Percentiles rank a stretch among this genome's conserved stretches.
Evolutionary conservation across 164 flowering plant species (phyloP).

Genomic region (Protea cynaroides): DNA sequence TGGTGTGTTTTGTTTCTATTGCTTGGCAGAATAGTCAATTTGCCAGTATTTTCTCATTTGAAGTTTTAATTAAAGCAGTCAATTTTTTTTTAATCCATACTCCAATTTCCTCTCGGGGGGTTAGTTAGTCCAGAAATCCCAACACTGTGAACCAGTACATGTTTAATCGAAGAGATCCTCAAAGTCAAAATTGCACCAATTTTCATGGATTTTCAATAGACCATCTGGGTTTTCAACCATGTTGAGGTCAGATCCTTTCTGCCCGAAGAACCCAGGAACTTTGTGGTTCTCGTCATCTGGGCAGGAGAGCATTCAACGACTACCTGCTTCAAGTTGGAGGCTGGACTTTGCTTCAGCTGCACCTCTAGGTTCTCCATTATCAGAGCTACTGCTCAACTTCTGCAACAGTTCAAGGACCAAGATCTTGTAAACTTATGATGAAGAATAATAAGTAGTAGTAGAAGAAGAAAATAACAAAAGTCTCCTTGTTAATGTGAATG

Average conservation of each 20-base stretch:
- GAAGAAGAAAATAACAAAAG: too few relatives aligned
- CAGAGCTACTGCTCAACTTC: slow-evolving; percentile 30
- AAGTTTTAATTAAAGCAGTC: too few relatives aligned
- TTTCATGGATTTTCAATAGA: slow-evolving; percentile 25
- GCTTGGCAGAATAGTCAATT: too few relatives aligned
- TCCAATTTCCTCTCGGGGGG: too few relatives aligned
- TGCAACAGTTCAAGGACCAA: slow-evolving; percentile 30
- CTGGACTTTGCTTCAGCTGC: slow-evolving; percentile 18
- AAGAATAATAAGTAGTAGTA: neutral
- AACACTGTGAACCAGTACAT: slow-evolving; percentile 39
- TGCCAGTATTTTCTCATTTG: too few relatives aligned
- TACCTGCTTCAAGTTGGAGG: slow-evolving; percentile 12
- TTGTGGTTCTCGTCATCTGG: slow-evolving; percentile 21
- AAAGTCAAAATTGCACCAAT: slow-evolving; percentile 31
- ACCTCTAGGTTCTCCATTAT: slow-evolving; percentile 9
- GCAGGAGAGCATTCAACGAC: slow-evolving; percentile 7
- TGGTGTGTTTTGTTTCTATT: too few relatives aligned
- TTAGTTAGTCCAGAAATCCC: slow-evolving; percentile 32
- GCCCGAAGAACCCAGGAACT: slow-evolving; percentile 11
- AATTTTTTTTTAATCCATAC: too few relatives aligned
- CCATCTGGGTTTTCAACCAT: slow-evolving; percentile 15
- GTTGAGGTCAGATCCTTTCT: slow-evolving; percentile 13
- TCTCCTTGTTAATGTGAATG: too few relatives aligned
- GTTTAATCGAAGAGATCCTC: slow-evolving; percentile 29
- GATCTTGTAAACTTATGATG: neutral